These are phyloP conservation scores for Prosopis cineraria DNA, from an alignment of 306 rosid species.

Conservation along the genomic window DNA sequence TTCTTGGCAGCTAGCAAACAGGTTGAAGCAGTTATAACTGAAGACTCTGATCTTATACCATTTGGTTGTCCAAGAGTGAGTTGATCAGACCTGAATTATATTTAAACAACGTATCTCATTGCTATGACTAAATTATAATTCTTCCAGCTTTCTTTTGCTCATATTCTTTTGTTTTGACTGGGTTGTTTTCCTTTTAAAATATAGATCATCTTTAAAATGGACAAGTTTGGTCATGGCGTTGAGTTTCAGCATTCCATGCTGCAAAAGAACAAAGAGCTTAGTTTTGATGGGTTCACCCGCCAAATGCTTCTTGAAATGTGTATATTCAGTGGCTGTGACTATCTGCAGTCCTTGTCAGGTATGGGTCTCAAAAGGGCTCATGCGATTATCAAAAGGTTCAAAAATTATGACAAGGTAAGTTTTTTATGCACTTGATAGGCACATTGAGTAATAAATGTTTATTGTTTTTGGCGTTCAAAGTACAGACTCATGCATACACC, in stretches of 20 bases:
- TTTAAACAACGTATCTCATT: slow-evolving; percentile 22
- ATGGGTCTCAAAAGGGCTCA: slow-evolving; percentile 98
- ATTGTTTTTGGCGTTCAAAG: not conserved
- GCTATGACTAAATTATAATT: not conserved
- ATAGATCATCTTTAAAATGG: slow-evolving; percentile 95
- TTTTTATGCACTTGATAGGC: slow-evolving; percentile 5
- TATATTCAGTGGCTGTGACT: slow-evolving; percentile 95
- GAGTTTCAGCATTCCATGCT: slow-evolving; percentile 74
- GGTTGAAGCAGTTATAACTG: slow-evolving; percentile 91
- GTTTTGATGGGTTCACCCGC: slow-evolving; percentile 75
- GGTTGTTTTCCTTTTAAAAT: slow-evolving; percentile 35
- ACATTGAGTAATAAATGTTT: not conserved
- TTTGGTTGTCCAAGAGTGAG: slow-evolving; percentile 96
- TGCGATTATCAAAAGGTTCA: slow-evolving; percentile 67
- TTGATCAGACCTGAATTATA: slow-evolving; percentile 23
- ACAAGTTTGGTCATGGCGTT: slow-evolving; percentile 92
- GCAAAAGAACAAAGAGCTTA: slow-evolving; percentile 76
- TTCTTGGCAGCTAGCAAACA: slow-evolving; percentile 77
- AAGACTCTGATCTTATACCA: slow-evolving; percentile 95
- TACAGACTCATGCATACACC: slow-evolving; percentile 17
- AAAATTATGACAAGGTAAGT: slow-evolving; percentile 80
- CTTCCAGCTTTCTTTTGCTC: slow-evolving; percentile 15
- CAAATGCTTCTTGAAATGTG: slow-evolving; percentile 98
- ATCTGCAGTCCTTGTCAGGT: slow-evolving; percentile 91
- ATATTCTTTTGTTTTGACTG: slow-evolving; percentile 19